A percentile compares a stretch with the other conserved stretches of the same genome.
Evolutionary conservation across 108 stramenopile species (phyloP).

Genomic region (Halocafeteria seosinensis): DNA sequence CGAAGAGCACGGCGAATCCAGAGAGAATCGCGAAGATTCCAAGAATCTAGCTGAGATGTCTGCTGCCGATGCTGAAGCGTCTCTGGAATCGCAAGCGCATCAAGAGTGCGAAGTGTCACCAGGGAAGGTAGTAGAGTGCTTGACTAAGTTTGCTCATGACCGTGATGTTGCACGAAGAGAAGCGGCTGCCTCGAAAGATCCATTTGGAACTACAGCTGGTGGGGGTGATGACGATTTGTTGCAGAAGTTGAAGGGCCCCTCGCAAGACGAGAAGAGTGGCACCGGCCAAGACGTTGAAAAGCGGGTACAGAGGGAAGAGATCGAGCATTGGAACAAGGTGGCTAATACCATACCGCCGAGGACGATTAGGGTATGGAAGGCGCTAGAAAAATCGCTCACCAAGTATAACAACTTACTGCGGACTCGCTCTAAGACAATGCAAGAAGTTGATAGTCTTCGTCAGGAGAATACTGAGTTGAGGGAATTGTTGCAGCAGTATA

Average conservation of each 20-base stretch:
- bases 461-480: slow-evolving; percentile 40
- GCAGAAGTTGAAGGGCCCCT: no score
- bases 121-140: slow-evolving; percentile 29
- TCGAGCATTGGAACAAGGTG: slow-evolving; percentile 21
- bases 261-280: slow-evolving; percentile 1
- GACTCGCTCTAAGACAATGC: slow-evolving; percentile 20
- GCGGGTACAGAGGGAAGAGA: slow-evolving; percentile 1
- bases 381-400: slow-evolving; percentile 19
- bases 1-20: slow-evolving; percentile 12
- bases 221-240: slow-evolving; percentile 2
- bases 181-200: slow-evolving; percentile 15
- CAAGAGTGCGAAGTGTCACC: slow-evolving; percentile 13
- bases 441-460: slow-evolving; percentile 17
- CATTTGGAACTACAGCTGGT: background rate
- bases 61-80: slow-evolving; percentile 12
- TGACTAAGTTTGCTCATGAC: slow-evolving; percentile 28
- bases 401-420: slow-evolving; percentile 23
- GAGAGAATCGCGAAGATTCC: slow-evolving; percentile 1
- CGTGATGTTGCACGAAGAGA: background rate
- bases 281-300: background rate
- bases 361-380: slow-evolving; percentile 24
- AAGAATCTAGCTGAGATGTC: background rate
- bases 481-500: slow-evolving; percentile 34
- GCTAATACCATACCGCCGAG: slow-evolving; percentile 12
- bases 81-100: slow-evolving; percentile 2